These are phyloP conservation scores for Scheffersomyces segobiensis DNA, from an alignment of 1,139 yeast species.

Conservation along the genomic window DNA sequence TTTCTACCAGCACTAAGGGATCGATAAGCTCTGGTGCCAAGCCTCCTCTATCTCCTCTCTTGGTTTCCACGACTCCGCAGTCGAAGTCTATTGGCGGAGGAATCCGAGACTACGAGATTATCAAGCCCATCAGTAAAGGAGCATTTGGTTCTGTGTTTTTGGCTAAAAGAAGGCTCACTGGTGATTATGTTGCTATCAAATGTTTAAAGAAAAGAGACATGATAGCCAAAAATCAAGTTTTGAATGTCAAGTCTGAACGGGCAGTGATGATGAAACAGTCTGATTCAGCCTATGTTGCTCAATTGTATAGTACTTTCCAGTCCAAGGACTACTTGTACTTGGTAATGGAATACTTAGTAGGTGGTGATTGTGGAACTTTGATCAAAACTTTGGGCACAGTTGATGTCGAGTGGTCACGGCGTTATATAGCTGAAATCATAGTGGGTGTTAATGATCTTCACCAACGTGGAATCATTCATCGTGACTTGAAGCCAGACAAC, in stretches of 20 bases:
- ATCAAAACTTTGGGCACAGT: slow-evolving; percentile 77
- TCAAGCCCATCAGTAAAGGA: slow-evolving; percentile 94
- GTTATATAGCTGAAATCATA: slow-evolving; percentile 86
- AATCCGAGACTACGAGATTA: slow-evolving; percentile 83
- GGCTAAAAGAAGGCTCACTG: slow-evolving; percentile 80
- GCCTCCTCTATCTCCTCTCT: slow-evolving; percentile 79
- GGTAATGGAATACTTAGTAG: slow-evolving; percentile 95
- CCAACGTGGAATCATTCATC: slow-evolving; percentile 83
- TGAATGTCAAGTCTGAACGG: slow-evolving; percentile 90
- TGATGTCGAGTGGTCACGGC: slow-evolving; percentile 84
- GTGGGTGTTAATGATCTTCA: slow-evolving; percentile 91
- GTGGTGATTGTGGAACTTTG: slow-evolving; percentile 93
- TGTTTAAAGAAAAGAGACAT: slow-evolving; percentile 92
- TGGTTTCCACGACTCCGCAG: slow-evolving; percentile 59
- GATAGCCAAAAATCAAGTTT: slow-evolving; percentile 95
- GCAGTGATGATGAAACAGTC: slow-evolving; percentile 98
- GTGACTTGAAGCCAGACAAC: slow-evolving; percentile 95
- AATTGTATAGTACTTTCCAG: slow-evolving; percentile 85
- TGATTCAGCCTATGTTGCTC: slow-evolving; percentile 92
- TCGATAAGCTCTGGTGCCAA: slow-evolving; percentile 24
- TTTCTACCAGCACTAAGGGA: not conserved
- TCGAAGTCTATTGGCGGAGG: slow-evolving; percentile 57
- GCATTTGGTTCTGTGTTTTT: slow-evolving; percentile 96
- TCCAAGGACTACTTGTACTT: slow-evolving; percentile 81
- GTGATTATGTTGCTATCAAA: slow-evolving; percentile 94